Evolutionary conservation across 495 filamentous ascomycete genomes (phyloP), one percentile per base, ranked within the genome.

Genomic region (Talaromyces trachyspermus): DNA sequence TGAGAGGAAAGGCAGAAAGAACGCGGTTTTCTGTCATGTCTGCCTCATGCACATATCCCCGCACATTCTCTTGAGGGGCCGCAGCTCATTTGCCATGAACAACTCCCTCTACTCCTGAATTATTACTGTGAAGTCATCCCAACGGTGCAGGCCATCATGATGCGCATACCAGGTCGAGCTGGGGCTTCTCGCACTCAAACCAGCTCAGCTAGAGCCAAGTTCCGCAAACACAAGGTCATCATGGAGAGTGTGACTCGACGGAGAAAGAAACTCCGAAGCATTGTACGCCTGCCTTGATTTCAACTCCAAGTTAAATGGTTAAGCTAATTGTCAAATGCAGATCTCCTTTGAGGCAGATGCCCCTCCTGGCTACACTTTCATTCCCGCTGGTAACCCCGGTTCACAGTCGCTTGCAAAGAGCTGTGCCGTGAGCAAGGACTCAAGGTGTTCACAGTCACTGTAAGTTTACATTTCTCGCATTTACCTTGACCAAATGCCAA

Each of bases 391-490:
- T 18, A 81, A 87, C 56, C 87, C 87, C 73, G 77, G 32, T 64
- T 95, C 40, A 90, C 86, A 4, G 75, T 72, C 10, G 66, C 69
- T 20, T 95, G 89, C 71, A 94, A 91, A 63, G 86, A 95, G 54
- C 52, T 82, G 5, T 92, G 87, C 14, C 74, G 86, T 49, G 76
- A 81, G 54, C 68, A 75, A 50, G 80, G 75, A 10, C 68, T 78
- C 12, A 76, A 82, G 63, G 80, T 89, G 20, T 83, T 84, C 50
- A 85, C 89, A 42, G 88, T 95, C 54, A 85, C 87, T 54, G 88
- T 91, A 75, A 56, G 80, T 72, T 49, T 49, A 54, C 35, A 29
- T 22, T 30, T 12, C 23, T 11, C 29, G n/a, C n/a, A n/a, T n/a
- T n/a, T n/a, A n/a, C n/a, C n/a, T n/a, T n/a, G n/a, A n/a, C n/a